Evolutionary conservation across 169 alveolate genomes (phyloP).

Genomic region (Cryptosporidium baileyi): DNA sequence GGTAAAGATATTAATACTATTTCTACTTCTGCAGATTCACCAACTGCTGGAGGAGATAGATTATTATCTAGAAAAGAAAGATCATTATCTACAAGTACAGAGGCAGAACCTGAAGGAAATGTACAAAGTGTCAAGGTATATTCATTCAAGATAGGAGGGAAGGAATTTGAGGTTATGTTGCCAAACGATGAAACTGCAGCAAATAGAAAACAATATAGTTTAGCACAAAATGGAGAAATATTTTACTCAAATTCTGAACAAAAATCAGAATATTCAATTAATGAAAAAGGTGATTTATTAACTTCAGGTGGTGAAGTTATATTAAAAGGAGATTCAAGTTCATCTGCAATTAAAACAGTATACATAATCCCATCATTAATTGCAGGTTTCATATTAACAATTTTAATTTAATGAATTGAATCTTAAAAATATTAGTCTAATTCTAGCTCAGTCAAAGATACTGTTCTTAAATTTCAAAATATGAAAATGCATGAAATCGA

Average conservation of each 20-base stretch:
- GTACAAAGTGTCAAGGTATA: background rate
- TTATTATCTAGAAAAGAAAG: background rate
- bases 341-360: background rate
- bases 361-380: background rate
- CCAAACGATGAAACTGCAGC: background rate
- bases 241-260: background rate
- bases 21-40: background rate
- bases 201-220: background rate
- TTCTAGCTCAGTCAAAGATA: no score
- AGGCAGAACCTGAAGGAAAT: background rate
- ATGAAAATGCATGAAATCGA: no score
- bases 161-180: background rate
- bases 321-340: background rate
- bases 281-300: background rate
- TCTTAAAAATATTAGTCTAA: no score
- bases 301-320: background rate
- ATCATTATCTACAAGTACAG: background rate
- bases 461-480: no score
- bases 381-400: background rate
- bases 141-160: background rate
- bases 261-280: background rate
- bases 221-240: background rate
- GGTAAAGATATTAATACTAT: background rate
- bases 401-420: no score
- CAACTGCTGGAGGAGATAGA: background rate